phyloP scores from a whole-genome alignment of 495 filamentous ascomycete genomes.

The Letharia lupina region DNA sequence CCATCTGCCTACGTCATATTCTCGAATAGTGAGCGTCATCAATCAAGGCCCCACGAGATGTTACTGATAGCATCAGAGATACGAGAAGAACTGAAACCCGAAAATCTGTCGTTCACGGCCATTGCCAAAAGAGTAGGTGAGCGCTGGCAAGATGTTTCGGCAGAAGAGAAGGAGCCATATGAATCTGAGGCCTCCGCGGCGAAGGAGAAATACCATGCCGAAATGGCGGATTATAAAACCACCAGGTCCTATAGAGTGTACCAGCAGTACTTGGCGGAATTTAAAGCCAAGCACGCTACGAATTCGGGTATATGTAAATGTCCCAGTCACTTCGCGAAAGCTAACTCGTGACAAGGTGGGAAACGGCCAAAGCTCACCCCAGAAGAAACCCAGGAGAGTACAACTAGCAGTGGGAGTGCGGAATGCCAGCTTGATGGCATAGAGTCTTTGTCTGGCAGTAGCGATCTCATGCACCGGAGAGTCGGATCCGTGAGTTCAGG shows the following conservation, averaged over 20 bases:
- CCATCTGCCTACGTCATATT: constrained; percentile 79
- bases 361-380: constrained; percentile 32
- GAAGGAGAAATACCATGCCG: constrained; percentile 62
- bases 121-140: constrained; percentile 77
- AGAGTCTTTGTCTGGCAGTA: neutral
- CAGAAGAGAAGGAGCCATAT: constrained; percentile 58
- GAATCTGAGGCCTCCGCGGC: constrained; percentile 58
- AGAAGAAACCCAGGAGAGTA: constrained; percentile 24
- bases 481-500: constrained; percentile 10
- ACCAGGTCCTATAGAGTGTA: constrained; percentile 55
- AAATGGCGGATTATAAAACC: constrained; percentile 65
- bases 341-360: constrained; percentile 23
- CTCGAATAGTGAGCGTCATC: constrained; percentile 57
- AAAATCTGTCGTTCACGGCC: constrained; percentile 67
- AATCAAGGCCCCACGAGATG: neutral
- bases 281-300: constrained; percentile 52
- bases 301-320: neutral
- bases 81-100: constrained; percentile 62
- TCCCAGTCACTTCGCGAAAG: neutral
- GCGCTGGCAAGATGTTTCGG: constrained; percentile 61
- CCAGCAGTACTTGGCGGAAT: constrained; percentile 59
- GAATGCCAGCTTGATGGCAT: constrained; percentile 11
- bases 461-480: constrained; percentile 7
- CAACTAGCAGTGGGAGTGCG: constrained; percentile 18
- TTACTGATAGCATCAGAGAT: constrained; percentile 43